Evolutionary conservation across 192 early-diverging fungal species (phyloP).

Genomic region (Piromyces finnis): DNA sequence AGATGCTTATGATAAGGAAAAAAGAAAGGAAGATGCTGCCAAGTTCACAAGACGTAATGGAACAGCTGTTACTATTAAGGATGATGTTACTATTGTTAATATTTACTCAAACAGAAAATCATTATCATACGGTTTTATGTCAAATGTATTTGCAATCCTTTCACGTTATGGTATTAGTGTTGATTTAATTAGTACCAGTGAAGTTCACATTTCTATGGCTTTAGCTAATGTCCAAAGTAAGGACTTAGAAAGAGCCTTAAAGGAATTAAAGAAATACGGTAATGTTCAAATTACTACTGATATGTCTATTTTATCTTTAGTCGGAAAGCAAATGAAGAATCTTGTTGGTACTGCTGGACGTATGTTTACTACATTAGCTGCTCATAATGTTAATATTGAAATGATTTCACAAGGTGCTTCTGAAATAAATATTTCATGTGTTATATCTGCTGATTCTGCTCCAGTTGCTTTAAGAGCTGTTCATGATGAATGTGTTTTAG

Average conservation of each 20-base stretch:
- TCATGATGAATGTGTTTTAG: constrained; percentile 45
- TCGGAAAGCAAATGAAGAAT: constrained; percentile 91
- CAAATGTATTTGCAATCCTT: constrained; percentile 79
- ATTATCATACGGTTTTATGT: constrained; percentile 93
- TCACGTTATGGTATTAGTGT: constrained; percentile 84
- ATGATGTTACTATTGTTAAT: constrained; percentile 87
- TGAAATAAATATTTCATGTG: constrained; percentile 97
- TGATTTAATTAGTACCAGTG: constrained; percentile 82
- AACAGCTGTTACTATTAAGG: constrained; percentile 98
- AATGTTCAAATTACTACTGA: constrained; percentile 67
- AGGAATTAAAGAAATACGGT: constrained; percentile 59
- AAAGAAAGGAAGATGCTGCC: constrained; percentile 4
- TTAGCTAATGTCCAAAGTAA: constrained; percentile 24
- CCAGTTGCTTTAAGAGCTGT: constrained; percentile 67
- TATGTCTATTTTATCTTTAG: constrained; percentile 90
- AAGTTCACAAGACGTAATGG: not conserved
- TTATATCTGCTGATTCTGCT: constrained; percentile 61
- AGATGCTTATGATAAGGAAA: constrained; percentile 20
- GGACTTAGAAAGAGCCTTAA: constrained; percentile 61
- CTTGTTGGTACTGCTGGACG: constrained; percentile 86
- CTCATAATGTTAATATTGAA: constrained; percentile 85
- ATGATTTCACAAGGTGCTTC: constrained; percentile 98
- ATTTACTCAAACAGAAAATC: constrained; percentile 93
- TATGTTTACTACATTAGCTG: constrained; percentile 85
- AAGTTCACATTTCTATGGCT: constrained; percentile 86